Base-by-base conservation (phyloP, 768 basidiomycete species). In the Kwoniella bestiolae region DNA sequence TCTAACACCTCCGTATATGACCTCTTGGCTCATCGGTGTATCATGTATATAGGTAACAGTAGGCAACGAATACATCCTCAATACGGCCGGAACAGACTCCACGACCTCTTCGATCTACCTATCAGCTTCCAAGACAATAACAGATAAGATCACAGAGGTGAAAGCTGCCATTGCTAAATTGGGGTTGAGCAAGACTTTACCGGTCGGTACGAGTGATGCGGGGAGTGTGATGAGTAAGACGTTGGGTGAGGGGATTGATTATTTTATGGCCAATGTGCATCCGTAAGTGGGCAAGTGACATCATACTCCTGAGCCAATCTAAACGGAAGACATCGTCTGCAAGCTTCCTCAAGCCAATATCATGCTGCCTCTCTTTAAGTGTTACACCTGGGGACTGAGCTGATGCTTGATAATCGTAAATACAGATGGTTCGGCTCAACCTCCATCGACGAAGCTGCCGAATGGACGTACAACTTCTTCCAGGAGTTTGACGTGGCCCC, bases 31-130 rank as follows among this genome's bases (percentile, higher is more conserved):
- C 31, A 50, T 44, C 16, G n/a, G 8, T 47, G n/a, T 3, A 21
- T 1, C 44, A 26, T 21, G 3, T 5, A 28, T 29, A 5, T 55
- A 77, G 76, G 75, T 97, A 41, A 94, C 90, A 3, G 94, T 96
- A 34, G 94, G 95, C 34, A 95, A 96, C 77, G 93, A 95, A 81
- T 92, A 87, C 77, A 91, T 92, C 76, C 84, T 94, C 53, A 87
- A 93, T 87, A 69, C 69, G 1, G 73, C 71, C 18, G 71, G 65
- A 2, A 63, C 75, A 29, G 61, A 63, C 26, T 60, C 68, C 23
- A 71, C 61, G 28, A 73, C 75, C 55, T 72, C 73, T 16, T 60
- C 78, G 11, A 62, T 70, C 3, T 72, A 73, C 57, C 49, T 62
- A n/a, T 23, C 76, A 12, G 69, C 90, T 41, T 85, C 89, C 63